A percentile compares a stretch with the other conserved stretches of the same genome.
phyloP scores from a whole-genome alignment of 306 rosid species.

The Trichosanthes truncata region DNA sequence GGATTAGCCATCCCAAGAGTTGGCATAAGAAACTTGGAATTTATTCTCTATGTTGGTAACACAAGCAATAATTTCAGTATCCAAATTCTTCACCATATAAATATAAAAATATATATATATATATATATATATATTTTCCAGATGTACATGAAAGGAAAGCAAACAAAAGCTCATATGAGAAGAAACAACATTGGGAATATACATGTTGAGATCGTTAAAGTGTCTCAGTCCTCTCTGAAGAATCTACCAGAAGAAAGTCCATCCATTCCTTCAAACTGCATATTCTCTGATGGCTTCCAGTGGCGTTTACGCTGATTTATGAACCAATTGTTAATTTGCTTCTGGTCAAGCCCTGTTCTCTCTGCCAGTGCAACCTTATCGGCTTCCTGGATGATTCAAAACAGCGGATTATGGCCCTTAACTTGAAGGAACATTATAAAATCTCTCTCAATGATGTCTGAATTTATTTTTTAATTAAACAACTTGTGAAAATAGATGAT shows the following conservation, averaged over 20 bases:
- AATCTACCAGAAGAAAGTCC: slow-evolving; percentile 37
- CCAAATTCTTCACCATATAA: not conserved
- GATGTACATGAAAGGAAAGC: slow-evolving; percentile 4
- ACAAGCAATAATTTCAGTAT: slow-evolving; percentile 7
- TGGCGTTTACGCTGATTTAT: slow-evolving; percentile 93
- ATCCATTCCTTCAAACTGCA: slow-evolving; percentile 69
- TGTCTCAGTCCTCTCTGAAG: slow-evolving; percentile 35
- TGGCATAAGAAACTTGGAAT: not conserved
- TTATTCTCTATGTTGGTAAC: slow-evolving; percentile 21
- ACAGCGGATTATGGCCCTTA: not conserved
- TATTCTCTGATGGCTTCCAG: slow-evolving; percentile 88
- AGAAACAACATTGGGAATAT: slow-evolving; percentile 7
- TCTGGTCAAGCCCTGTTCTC: slow-evolving; percentile 79
- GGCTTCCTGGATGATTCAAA: slow-evolving; percentile 43
- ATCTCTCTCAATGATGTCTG: not conserved
- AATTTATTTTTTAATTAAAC: not conserved
- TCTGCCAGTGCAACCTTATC: slow-evolving; percentile 78
- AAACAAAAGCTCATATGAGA: not conserved
- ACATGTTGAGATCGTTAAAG: slow-evolving; percentile 1
- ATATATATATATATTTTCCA: not conserved
- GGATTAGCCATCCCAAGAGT: not conserved
- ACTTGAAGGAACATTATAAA: not conserved
- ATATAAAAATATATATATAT: not conserved
- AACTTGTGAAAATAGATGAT: not conserved
- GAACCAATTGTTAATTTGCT: slow-evolving; percentile 97